Evolutionary conservation across 129 eudicot genomes (phyloP).

Genomic region (Mikania micrantha): DNA sequence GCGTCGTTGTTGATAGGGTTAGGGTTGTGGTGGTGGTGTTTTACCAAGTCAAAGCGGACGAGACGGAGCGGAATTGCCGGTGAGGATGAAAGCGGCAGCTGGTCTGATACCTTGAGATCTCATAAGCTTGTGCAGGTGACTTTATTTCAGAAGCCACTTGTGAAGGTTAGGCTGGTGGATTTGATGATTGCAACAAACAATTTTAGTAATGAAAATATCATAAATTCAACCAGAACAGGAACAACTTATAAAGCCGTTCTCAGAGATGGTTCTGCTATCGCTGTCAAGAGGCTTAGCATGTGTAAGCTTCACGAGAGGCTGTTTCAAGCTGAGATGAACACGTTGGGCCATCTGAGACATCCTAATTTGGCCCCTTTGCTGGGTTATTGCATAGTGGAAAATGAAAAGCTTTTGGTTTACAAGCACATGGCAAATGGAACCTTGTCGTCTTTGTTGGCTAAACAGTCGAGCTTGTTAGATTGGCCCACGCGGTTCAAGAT

Average conservation of each 20-base stretch:
- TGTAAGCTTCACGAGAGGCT: slow-evolving; percentile 58
- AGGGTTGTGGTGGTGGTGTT: slow-evolving; percentile 84
- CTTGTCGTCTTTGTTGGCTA: slow-evolving; percentile 41
- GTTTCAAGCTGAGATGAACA: slow-evolving; percentile 39
- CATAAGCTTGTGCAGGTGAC: slow-evolving; percentile 65
- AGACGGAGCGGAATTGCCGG: slow-evolving; percentile 39
- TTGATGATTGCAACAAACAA: slow-evolving; percentile 63
- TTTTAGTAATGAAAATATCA: slow-evolving; percentile 36
- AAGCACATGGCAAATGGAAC: slow-evolving; percentile 75
- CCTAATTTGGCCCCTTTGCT: slow-evolving; percentile 69
- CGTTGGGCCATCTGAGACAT: slow-evolving; percentile 63
- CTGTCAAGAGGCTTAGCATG: slow-evolving; percentile 50
- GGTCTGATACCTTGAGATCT: slow-evolving; percentile 53
- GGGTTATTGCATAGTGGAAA: slow-evolving; percentile 74
- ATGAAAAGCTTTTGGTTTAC: slow-evolving; percentile 84
- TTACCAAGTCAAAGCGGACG: slow-evolving; percentile 37
- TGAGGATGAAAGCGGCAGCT: slow-evolving; percentile 42
- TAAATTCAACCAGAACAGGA: slow-evolving; percentile 48
- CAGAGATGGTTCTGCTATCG: slow-evolving; percentile 73
- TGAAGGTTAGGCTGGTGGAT: slow-evolving; percentile 67
- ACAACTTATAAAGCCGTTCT: slow-evolving; percentile 64
- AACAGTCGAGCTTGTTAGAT: slow-evolving; percentile 38
- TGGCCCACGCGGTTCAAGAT: slow-evolving; percentile 68
- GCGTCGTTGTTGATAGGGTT: slow-evolving; percentile 67
- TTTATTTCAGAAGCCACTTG: slow-evolving; percentile 74